Base-by-base conservation (phyloP, 768 basidiomycete species). In the Dioszegia crocea region DNA sequence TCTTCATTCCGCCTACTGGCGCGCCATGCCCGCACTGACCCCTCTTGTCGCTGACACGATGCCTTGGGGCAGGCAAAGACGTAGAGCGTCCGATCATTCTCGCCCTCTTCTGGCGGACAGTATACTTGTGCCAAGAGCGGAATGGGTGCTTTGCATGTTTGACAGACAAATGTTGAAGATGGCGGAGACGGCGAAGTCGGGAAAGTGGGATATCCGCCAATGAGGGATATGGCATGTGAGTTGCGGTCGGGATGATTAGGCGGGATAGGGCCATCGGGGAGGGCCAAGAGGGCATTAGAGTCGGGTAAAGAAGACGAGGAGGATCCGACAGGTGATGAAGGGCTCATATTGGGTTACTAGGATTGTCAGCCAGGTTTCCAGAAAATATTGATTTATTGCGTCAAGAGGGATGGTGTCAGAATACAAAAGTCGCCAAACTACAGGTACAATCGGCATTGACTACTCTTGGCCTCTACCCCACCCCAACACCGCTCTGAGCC, bases 31-130 rank as follows among this genome's bases (percentile, higher is more conserved):
- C 75, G 62, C 11, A 76, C 63, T 54, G 71, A 71, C 21, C 71
- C 73, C 12, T 70, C 68, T 41, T 62, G 52, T 50, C 71, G 63
- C 63, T 73, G 72, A 55, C 75, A 76, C 2, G 44, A 41, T 2
- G 58, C 49, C 19, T 62, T 60, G 3, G 66, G 56, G 62, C 75
- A 76, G 6, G 62, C 75, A 50, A 67, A 76, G 1, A 76, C 64
- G 55, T 76, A 76, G 16, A 76, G 57, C 16, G 71, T 73, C 16
- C 75, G 60, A 51, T 76, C 75, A 43, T 76, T 76, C 61, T 74
- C 72, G 6, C 75, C 75, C 9, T 59, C 68, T 47, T 76, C 75
- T 16, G 68, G 68, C n/a, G 75, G 75, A 54, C 73, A 74, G 52
- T 76, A 76, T 5, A 76, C 73, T 54, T 76, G 75, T 8, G 68